phyloP scores from a whole-genome alignment of 2,329 filamentous ascomycete genomes.

The Ceratocystis alfenasii region DNA sequence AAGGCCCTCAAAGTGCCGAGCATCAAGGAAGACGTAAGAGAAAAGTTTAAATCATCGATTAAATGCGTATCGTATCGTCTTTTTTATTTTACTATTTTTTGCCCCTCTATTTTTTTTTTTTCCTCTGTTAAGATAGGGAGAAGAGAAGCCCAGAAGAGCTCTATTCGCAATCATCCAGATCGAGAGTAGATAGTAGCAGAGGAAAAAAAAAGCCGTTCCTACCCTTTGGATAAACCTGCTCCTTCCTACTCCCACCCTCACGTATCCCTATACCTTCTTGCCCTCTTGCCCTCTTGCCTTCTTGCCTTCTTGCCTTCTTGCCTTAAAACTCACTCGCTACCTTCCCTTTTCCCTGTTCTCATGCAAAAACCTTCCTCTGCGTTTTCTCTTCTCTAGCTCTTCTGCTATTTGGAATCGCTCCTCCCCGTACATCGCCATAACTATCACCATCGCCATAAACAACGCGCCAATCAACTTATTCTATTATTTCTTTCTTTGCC shows the following conservation, averaged over 20 bases:
- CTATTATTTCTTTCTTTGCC: background rate
- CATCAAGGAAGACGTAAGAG: conserved; percentile 9
- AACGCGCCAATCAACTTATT: background rate
- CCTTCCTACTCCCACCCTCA: background rate
- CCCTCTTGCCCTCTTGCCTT: background rate
- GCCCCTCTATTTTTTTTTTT: background rate
- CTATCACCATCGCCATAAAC: background rate
- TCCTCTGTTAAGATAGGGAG: background rate
- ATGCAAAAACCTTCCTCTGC: background rate
- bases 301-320: conserved; percentile 4
- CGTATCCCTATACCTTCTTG: background rate
- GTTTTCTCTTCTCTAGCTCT: background rate
- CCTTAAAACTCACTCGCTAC: background rate
- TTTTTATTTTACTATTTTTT: background rate
- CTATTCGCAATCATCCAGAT: background rate
- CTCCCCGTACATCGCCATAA: background rate
- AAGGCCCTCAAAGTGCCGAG: background rate
- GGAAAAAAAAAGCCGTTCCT: background rate
- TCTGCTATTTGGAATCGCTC: background rate
- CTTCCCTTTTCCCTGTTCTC: conserved; percentile 7
- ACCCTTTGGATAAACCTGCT: background rate
- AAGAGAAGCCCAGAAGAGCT: background rate
- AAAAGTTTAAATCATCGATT: conserved; percentile 3
- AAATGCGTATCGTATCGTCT: background rate
- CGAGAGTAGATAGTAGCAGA: background rate